These are phyloP conservation scores for Metroxylon sagu DNA, from an alignment of 176 grass and related monocot species.

Conservation along the genomic window DNA sequence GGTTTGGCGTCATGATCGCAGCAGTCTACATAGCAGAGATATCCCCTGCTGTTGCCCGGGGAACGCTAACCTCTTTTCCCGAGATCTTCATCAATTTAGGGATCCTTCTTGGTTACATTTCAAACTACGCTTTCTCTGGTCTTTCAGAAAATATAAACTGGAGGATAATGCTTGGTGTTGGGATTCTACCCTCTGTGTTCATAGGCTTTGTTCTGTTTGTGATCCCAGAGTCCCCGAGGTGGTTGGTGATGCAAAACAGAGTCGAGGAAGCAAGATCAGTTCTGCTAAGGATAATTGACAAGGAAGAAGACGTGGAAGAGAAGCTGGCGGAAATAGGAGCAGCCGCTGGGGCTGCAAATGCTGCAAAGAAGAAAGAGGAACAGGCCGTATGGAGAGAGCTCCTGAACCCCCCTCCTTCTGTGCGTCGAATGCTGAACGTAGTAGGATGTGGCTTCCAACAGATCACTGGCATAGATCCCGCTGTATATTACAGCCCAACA, in stretches of 20 bases:
- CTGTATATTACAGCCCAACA: slow-evolving; percentile 60
- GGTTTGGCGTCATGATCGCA: slow-evolving; percentile 72
- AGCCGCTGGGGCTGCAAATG: slow-evolving; percentile 13
- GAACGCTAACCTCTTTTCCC: slow-evolving; percentile 66
- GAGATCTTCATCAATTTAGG: slow-evolving; percentile 88
- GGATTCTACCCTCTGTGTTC: slow-evolving; percentile 62
- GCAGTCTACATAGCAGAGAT: slow-evolving; percentile 89
- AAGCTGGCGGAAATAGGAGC: slow-evolving; percentile 57
- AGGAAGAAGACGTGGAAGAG: slow-evolving; percentile 37
- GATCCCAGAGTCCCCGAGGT: slow-evolving; percentile 78
- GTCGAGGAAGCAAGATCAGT: slow-evolving; percentile 40
- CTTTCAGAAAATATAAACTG: slow-evolving; percentile 61
- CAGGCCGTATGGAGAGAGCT: slow-evolving; percentile 60
- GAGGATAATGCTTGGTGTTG: slow-evolving; percentile 82
- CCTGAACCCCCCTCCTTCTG: slow-evolving; percentile 34
- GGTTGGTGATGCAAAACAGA: slow-evolving; percentile 57
- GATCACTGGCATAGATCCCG: slow-evolving; percentile 54
- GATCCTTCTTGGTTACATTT: slow-evolving; percentile 74
- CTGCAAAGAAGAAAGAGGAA: slow-evolving; percentile 20
- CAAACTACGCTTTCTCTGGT: slow-evolving; percentile 72
- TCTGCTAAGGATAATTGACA: slow-evolving; percentile 38
- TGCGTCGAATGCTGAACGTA: slow-evolving; percentile 45
- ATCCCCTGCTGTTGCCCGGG: slow-evolving; percentile 42
- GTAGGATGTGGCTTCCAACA: slow-evolving; percentile 64
- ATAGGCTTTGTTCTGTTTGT: slow-evolving; percentile 58